These are phyloP conservation scores for Saccharata proteae DNA, from an alignment of 2,329 filamentous ascomycete species.

Conservation along the genomic window DNA sequence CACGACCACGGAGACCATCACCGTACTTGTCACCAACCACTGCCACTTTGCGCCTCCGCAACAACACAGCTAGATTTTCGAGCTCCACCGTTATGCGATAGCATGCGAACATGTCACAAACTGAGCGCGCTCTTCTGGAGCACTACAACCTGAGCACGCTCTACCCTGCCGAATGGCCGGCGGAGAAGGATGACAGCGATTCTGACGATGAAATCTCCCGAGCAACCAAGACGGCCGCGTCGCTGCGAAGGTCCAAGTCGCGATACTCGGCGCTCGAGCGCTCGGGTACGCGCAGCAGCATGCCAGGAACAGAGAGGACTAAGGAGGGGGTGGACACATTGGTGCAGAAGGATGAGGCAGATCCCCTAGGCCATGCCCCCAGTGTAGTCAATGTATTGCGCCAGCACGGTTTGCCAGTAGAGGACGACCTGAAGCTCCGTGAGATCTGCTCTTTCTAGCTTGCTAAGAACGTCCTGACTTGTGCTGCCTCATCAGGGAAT, in stretches of 20 bases:
- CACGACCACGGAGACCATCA: no score
- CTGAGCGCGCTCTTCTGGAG: conserved; percentile 64
- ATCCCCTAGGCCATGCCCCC: conserved; percentile 77
- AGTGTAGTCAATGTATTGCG: conserved; percentile 76
- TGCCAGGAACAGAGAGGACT: conserved; percentile 56
- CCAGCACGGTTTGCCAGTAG: conserved; percentile 63
- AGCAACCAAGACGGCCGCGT: conserved; percentile 12
- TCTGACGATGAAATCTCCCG: conserved; percentile 30
- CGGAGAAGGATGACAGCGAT: conserved; percentile 61
- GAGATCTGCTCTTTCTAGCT: no score
- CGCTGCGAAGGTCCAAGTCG: conserved; percentile 51
- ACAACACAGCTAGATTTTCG: no score
- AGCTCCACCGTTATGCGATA: no score
- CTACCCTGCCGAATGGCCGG: conserved; percentile 76
- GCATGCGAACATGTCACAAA: conserved; percentile 6
- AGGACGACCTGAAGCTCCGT: conserved; percentile 72
- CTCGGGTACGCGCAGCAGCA: conserved; percentile 55
- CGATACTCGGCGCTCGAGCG: conserved; percentile 77
- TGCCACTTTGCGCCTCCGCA: no score
- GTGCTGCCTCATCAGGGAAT: conserved; percentile 47
- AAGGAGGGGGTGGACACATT: conserved; percentile 60
- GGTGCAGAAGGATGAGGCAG: conserved; percentile 82
- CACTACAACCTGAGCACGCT: conserved; percentile 77
- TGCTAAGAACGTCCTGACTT: conserved; percentile 30
- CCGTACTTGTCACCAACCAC: no score